Conservation (phyloP, 129 eudicot species). For the Rutidosis leptorrhynchoides region DNA sequence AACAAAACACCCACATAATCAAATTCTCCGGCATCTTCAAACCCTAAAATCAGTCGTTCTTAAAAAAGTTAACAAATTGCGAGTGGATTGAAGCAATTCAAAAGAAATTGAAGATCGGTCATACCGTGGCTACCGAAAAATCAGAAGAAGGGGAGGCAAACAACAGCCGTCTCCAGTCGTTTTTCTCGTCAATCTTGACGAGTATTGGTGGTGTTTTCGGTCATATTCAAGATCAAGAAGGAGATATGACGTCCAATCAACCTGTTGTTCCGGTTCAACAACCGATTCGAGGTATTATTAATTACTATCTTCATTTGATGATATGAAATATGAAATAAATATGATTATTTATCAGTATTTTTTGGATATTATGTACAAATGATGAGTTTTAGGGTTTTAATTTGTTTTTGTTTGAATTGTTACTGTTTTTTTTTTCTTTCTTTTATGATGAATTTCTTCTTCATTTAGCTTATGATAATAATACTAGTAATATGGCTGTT, state of each 20-base stretch:
- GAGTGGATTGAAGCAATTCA: neutral
- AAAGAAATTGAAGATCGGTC: neutral
- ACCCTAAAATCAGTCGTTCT: conserved; percentile 17
- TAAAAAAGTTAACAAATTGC: neutral
- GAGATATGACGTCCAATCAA: conserved; percentile 36
- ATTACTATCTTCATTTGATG: too few relatives aligned
- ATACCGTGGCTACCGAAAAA: conserved; percentile 51
- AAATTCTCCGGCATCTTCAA: conserved; percentile 15
- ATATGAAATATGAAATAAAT: neutral
- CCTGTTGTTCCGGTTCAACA: conserved; percentile 22
- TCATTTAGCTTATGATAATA: too few relatives aligned
- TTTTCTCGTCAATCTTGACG: conserved; percentile 50
- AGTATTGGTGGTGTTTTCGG: conserved; percentile 76
- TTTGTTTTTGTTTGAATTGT: neutral
- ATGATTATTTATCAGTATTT: neutral
- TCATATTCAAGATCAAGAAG: conserved; percentile 27
- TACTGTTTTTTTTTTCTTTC: neutral
- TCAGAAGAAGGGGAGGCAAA: conserved; percentile 56
- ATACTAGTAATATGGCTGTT: neutral
- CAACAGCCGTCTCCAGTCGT: conserved; percentile 63
- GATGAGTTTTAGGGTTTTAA: neutral
- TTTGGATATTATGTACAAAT: neutral
- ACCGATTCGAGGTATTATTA: conserved; percentile 18
- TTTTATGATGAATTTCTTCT: too few relatives aligned
- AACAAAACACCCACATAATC: conserved; percentile 28